phyloP scores from a whole-genome alignment of 2,329 filamentous ascomycete species.

The Byssothecium circinans region DNA sequence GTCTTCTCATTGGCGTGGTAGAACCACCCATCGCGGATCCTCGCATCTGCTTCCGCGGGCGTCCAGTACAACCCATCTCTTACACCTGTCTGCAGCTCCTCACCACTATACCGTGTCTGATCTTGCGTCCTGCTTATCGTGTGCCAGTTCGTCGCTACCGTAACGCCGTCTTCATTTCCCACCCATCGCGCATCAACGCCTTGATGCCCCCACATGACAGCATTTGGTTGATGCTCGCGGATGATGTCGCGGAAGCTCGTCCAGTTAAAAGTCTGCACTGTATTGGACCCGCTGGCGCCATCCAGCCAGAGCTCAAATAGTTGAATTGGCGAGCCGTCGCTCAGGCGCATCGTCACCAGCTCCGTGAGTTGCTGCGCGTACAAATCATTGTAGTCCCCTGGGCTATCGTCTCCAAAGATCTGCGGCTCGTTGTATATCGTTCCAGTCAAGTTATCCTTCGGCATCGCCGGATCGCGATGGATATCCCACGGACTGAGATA shows the following conservation, averaged over 20 bases:
- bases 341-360: conserved; percentile 9
- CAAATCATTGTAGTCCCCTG: conserved; percentile 39
- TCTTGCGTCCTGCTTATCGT: conserved; percentile 18
- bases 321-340: conserved; percentile 9
- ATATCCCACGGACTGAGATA: conserved; percentile 45
- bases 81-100: conserved; percentile 13
- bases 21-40: conserved; percentile 16
- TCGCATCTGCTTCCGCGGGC: conserved; percentile 17
- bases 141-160: conserved; percentile 18
- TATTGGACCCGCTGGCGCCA: conserved; percentile 16
- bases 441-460: conserved; percentile 30
- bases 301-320: conserved; percentile 21
- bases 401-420: conserved; percentile 35
- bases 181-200: conserved; percentile 20
- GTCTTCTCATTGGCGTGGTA: conserved; percentile 13
- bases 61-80: conserved; percentile 17
- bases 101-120: conserved; percentile 7
- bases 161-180: conserved; percentile 17
- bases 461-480: conserved; percentile 42
- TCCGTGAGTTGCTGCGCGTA: conserved; percentile 23
- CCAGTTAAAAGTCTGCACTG: conserved; percentile 19
- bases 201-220: conserved; percentile 20
- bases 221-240: conserved; percentile 12
- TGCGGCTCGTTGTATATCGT: conserved; percentile 41
- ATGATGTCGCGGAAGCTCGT: conserved; percentile 15